phyloP scores from a whole-genome alignment of 2,329 filamentous ascomycete genomes.

The Colletotrichum australisinense region DNA sequence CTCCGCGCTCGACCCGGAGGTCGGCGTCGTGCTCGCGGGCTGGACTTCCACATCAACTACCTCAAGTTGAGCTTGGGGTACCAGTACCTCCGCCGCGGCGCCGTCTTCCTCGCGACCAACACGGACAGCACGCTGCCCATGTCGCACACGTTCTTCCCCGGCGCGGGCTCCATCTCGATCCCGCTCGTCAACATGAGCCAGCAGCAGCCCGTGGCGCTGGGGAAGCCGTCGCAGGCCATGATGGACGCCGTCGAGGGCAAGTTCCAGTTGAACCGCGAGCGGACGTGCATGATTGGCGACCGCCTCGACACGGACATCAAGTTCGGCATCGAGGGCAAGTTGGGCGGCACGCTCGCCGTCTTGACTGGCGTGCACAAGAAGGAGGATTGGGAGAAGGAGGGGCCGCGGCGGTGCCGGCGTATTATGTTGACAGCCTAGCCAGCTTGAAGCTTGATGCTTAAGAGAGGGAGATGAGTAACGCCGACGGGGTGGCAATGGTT shows the following conservation, averaged over 20 bases:
- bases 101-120: slow-evolving; percentile 92
- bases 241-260: slow-evolving; percentile 99
- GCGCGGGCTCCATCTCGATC: slow-evolving; percentile 85
- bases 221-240: slow-evolving; percentile 98
- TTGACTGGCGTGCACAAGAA: slow-evolving; percentile 90
- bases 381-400: slow-evolving; percentile 81
- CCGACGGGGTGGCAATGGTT: neutral
- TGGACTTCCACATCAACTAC: slow-evolving; percentile 97
- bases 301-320: slow-evolving; percentile 94
- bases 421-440: slow-evolving; percentile 86
- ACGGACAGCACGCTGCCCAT: slow-evolving; percentile 90
- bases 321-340: slow-evolving; percentile 90
- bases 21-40: slow-evolving; percentile 87
- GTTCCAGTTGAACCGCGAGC: slow-evolving; percentile 85
- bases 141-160: slow-evolving; percentile 86
- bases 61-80: slow-evolving; percentile 87
- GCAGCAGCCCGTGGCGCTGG: slow-evolving; percentile 79
- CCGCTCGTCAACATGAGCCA: slow-evolving; percentile 80
- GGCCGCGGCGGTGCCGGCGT: slow-evolving; percentile 79
- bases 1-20: slow-evolving; percentile 83
- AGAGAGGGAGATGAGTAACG: slow-evolving; percentile 31
- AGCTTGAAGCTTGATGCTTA: slow-evolving; percentile 70
- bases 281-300: slow-evolving; percentile 96
- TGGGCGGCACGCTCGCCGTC: slow-evolving; percentile 92
- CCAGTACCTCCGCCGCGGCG: slow-evolving; percentile 86